These are phyloP conservation scores for Cyclocybe aegerita DNA, from an alignment of 768 basidiomycete species.

Conservation along the genomic window DNA sequence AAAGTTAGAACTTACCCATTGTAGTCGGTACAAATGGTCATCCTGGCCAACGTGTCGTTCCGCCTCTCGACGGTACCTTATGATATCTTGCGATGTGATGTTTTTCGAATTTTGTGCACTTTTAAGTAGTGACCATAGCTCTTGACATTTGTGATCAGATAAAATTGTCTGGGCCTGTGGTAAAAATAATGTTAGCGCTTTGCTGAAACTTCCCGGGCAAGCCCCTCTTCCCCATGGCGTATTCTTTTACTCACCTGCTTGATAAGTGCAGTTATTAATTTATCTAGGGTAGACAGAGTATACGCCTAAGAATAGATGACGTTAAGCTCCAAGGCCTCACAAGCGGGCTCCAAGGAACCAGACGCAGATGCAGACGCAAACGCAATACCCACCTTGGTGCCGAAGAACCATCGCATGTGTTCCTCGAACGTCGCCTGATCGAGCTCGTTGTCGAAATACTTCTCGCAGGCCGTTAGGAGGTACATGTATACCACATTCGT, in stretches of 20 bases:
- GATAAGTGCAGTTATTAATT: slow-evolving; percentile 82
- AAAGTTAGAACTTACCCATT: slow-evolving; percentile 62
- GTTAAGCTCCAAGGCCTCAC: slow-evolving; percentile 13
- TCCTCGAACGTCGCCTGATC: slow-evolving; percentile 94
- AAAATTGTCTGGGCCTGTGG: slow-evolving; percentile 82
- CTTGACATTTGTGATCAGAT: slow-evolving; percentile 83
- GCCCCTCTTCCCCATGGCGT: no score
- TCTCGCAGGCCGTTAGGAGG: slow-evolving; percentile 87
- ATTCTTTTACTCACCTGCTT: slow-evolving; percentile 69
- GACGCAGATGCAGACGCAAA: slow-evolving; percentile 1
- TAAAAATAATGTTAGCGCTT: slow-evolving; percentile 2
- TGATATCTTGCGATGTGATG: slow-evolving; percentile 61
- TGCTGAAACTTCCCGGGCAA: not conserved
- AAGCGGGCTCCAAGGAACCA: not conserved
- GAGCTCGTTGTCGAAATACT: slow-evolving; percentile 89
- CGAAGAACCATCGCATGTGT: slow-evolving; percentile 93
- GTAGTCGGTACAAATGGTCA: slow-evolving; percentile 74
- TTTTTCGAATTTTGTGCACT: slow-evolving; percentile 53
- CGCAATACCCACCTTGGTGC: slow-evolving; percentile 62
- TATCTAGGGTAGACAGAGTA: slow-evolving; percentile 91
- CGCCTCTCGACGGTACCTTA: slow-evolving; percentile 78
- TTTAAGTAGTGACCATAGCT: slow-evolving; percentile 77
- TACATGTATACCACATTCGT: slow-evolving; percentile 83
- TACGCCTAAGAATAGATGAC: slow-evolving; percentile 63
- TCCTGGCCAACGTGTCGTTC: slow-evolving; percentile 74